phyloP scores from a whole-genome alignment of 805 yeast species.

The Schwanniomyces yamadae region DNA sequence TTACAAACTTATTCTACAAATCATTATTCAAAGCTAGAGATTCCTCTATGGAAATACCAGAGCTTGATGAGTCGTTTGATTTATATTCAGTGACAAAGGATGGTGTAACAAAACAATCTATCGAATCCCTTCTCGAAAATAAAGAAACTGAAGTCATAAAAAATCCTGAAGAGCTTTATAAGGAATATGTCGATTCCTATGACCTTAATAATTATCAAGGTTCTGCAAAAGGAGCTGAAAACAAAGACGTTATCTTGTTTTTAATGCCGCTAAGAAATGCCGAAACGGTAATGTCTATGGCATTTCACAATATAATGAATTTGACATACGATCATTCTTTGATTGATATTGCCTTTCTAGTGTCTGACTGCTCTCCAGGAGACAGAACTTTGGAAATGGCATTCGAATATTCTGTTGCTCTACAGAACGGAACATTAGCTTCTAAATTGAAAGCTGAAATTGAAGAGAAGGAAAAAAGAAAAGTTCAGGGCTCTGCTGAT shows the following conservation, averaged over 20 bases:
- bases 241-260: constrained; percentile 64
- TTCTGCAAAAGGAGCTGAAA: constrained; percentile 43
- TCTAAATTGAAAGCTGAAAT: constrained; percentile 47
- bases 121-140: background rate
- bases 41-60: background rate
- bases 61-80: constrained; percentile 15
- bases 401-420: constrained; percentile 60
- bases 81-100: constrained; percentile 31
- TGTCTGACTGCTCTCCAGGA: constrained; percentile 71
- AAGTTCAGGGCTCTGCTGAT: constrained; percentile 56
- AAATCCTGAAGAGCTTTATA: constrained; percentile 34
- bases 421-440: constrained; percentile 69
- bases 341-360: constrained; percentile 78
- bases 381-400: constrained; percentile 67
- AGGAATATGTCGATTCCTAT: constrained; percentile 54
- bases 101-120: constrained; percentile 18
- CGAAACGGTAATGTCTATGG: constrained; percentile 70
- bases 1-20: constrained; percentile 8
- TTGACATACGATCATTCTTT: constrained; percentile 78
- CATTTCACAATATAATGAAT: constrained; percentile 84
- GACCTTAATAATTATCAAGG: constrained; percentile 63
- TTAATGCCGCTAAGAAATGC: constrained; percentile 81
- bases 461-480: constrained; percentile 25
- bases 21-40: background rate
- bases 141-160: constrained; percentile 7